Evolutionary conservation across 2,329 filamentous ascomycete species (phyloP).

Genomic region (Aspergillaceae sp.): DNA sequence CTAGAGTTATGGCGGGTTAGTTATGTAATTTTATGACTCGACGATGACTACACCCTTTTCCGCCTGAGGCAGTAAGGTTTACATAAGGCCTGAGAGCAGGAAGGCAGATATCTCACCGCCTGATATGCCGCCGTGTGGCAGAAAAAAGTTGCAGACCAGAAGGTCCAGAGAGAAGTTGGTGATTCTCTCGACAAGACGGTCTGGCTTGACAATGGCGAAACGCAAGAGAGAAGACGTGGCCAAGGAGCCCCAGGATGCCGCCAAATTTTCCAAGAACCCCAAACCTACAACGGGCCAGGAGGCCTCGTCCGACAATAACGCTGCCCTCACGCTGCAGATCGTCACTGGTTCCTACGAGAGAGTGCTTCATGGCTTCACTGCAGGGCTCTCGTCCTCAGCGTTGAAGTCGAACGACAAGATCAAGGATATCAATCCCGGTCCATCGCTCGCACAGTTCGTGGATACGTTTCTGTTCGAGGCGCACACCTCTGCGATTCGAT

Average conservation of each 20-base stretch:
- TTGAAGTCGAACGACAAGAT: slow-evolving; percentile 16
- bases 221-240: slow-evolving; percentile 34
- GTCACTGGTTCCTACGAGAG: slow-evolving; percentile 91
- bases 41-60: not conserved
- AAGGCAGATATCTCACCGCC: not conserved
- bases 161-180: not conserved
- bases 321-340: slow-evolving; percentile 64
- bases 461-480: slow-evolving; percentile 96
- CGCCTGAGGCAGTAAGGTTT: not conserved
- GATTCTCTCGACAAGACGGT: no score
- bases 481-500: slow-evolving; percentile 81
- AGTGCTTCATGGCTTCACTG: slow-evolving; percentile 80
- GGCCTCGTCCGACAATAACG: slow-evolving; percentile 9
- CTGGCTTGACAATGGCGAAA: slow-evolving; percentile 30
- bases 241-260: slow-evolving; percentile 17
- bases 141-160: slow-evolving; percentile 14
- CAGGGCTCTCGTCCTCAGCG: slow-evolving; percentile 48
- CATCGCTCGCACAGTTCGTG: slow-evolving; percentile 55
- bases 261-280: slow-evolving; percentile 23
- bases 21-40: not conserved
- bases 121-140: slow-evolving; percentile 5
- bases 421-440: slow-evolving; percentile 17
- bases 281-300: slow-evolving; percentile 21
- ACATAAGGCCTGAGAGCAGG: not conserved
- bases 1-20: not conserved